Evolutionary conservation across 116 monocot genomes (phyloP), one percentile per base, ranked within the genome.

Genomic region (Phalaenopsis hybrid): DNA sequence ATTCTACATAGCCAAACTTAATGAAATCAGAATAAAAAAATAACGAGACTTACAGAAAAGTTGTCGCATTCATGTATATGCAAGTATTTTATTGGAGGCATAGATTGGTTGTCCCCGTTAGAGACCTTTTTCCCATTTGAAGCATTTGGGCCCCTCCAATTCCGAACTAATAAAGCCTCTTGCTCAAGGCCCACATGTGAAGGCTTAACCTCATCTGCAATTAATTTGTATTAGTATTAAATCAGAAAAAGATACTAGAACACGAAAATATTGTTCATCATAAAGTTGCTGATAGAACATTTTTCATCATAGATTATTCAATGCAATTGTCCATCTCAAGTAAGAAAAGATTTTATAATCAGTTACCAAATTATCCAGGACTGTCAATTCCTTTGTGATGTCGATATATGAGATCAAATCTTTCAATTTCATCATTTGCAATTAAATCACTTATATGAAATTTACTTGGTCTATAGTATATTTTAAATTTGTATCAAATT

Each of bases 31-130:
- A 0, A 55, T 55, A 55, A 15, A 15, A 28, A 9, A 16, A 55
- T 55, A 12, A 55, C 2, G 15, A 55, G 15, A 55, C 88, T 86
- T 85, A 92, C 93, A 37, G 93, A 96, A 79, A 96, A 93, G 74
- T 86, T 93, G 52, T 93, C 86, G 74, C 92, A 92, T 46, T 96
- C 93, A 80, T 96, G 86, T 70, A 96, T 82, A 83, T 93, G 93
- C 84, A 96, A 75, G 84, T 96, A 93, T 80, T 92, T 90, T 65
- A 96, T 93, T 31, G 93, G 89, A 68, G 91, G 86, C 44, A 80
- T 79, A 81, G 87, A 90, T 49, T 90, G 89, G 51, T 44, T 83
- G 63, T 82, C 83, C 44, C 92, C 89, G 79, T 88, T 92, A 70
- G 83, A 85, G 31, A 83, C 83, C 83, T 86, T 91, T 82, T 85